Percentiles rank a stretch among this genome's conserved stretches.
phyloP scores from a whole-genome alignment of 805 yeast species.

The Debaryomyces maramus region DNA sequence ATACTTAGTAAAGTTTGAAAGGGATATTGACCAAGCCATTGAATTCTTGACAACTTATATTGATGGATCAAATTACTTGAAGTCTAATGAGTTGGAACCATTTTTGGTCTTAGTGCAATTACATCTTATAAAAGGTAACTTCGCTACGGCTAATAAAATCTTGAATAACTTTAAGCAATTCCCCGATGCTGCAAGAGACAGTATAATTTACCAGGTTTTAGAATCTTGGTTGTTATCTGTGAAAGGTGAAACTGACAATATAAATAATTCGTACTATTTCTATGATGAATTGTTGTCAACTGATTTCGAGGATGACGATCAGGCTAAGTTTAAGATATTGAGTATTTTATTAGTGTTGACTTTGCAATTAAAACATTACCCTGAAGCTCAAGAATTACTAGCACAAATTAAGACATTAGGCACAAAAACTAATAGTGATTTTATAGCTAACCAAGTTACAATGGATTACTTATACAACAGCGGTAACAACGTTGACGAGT shows the following conservation, averaged over 20 bases:
- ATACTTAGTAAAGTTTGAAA: constrained; percentile 36
- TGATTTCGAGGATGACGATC: constrained; percentile 38
- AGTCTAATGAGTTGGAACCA: constrained; percentile 39
- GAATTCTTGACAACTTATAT: constrained; percentile 29
- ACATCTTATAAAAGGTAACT: constrained; percentile 38
- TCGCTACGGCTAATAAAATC: constrained; percentile 31
- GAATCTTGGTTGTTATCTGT: constrained; percentile 63
- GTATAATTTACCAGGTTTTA: constrained; percentile 71
- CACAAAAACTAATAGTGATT: constrained; percentile 38
- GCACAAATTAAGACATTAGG: constrained; percentile 46
- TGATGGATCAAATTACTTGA: constrained; percentile 19
- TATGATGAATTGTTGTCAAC: constrained; percentile 76
- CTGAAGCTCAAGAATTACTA: constrained; percentile 72
- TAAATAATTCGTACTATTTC: constrained; percentile 51
- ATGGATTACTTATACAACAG: constrained; percentile 49
- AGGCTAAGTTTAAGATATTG: constrained; percentile 40
- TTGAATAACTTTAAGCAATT: constrained; percentile 32
- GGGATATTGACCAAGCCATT: constrained; percentile 40
- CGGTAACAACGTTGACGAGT: constrained; percentile 45
- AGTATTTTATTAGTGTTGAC: constrained; percentile 70
- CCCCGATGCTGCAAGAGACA: constrained; percentile 51
- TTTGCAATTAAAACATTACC: constrained; percentile 73
- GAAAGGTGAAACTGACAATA: constrained; percentile 43
- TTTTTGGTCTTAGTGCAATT: constrained; percentile 42
- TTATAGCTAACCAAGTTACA: constrained; percentile 66